phyloP scores from a whole-genome alignment of 1,139 yeast species.

The Suhomyces bokatorum region DNA sequence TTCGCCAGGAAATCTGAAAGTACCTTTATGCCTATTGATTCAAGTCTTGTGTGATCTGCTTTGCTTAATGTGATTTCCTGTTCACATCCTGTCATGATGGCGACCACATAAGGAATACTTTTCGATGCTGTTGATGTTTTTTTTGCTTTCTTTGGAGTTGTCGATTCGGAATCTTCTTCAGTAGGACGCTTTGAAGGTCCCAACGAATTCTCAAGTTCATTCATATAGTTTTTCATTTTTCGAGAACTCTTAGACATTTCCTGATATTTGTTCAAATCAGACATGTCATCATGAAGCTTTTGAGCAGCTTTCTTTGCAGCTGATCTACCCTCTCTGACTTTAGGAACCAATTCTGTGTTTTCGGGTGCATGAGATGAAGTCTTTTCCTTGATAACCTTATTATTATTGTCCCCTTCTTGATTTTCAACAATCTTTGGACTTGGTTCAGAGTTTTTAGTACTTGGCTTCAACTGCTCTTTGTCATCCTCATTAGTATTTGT shows the following conservation, averaged over 20 bases:
- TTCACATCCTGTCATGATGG: conserved; percentile 68
- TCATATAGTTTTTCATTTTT: conserved; percentile 42
- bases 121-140: conserved; percentile 3
- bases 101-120: conserved; percentile 29
- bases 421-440: background rate
- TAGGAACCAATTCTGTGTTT: background rate
- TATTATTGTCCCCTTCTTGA: background rate
- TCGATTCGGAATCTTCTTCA: conserved; percentile 1
- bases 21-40: conserved; percentile 42
- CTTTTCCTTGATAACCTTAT: background rate
- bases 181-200: conserved; percentile 8
- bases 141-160: conserved; percentile 4
- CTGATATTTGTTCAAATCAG: conserved; percentile 62
- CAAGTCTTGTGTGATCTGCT: conserved; percentile 30
- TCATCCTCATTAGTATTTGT: background rate
- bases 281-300: conserved; percentile 68
- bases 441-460: background rate
- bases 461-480: background rate
- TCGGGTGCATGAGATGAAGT: background rate
- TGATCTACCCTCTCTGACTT: conserved; percentile 33
- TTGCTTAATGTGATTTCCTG: conserved; percentile 40
- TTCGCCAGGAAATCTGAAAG: conserved; percentile 33
- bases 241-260: conserved; percentile 42
- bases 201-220: conserved; percentile 26
- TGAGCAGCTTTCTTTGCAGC: conserved; percentile 69